These are phyloP conservation scores for Rhizopogon vesiculosus DNA, from an alignment of 768 basidiomycete species.

Conservation along the genomic window DNA sequence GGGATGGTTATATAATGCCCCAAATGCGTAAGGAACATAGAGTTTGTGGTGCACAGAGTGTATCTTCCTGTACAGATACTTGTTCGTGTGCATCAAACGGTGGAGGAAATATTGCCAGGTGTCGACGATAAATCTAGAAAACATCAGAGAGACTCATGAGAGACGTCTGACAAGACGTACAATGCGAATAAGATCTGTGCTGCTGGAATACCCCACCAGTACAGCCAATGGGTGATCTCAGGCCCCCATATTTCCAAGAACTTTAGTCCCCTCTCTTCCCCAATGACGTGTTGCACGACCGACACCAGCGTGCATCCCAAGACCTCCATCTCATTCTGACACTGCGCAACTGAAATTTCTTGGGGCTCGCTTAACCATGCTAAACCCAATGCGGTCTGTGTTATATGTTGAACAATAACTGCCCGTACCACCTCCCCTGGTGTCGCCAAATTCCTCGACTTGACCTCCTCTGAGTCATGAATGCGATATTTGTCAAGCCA, in stretches of 20 bases:
- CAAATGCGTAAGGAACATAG: constrained; percentile 96
- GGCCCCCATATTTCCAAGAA: constrained; percentile 34
- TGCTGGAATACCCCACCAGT: constrained; percentile 91
- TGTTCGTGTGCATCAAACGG: constrained; percentile 86
- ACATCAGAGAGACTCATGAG: background rate
- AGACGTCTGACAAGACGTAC: constrained; percentile 47
- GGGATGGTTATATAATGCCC: constrained; percentile 96
- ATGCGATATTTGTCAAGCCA: constrained; percentile 83
- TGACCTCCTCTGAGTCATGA: constrained; percentile 82
- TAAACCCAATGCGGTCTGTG: constrained; percentile 78
- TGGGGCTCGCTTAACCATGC: constrained; percentile 54
- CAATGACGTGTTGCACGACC: constrained; percentile 34
- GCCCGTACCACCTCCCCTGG: constrained; percentile 68
- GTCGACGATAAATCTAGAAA: constrained; percentile 81
- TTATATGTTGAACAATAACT: constrained; percentile 79
- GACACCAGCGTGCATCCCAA: constrained; percentile 37
- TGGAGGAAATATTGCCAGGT: constrained; percentile 99
- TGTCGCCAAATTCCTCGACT: constrained; percentile 68
- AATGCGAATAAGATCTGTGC: constrained; percentile 73
- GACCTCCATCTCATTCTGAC: constrained; percentile 39
- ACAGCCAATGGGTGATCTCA: constrained; percentile 56
- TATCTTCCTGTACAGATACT: constrained; percentile 84
- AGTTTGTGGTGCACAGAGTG: constrained; percentile 95
- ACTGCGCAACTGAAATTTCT: constrained; percentile 26
- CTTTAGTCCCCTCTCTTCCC: constrained; percentile 32